Conservation (phyloP, 306 rosid genomes). For the Abrus precatorius region DNA sequence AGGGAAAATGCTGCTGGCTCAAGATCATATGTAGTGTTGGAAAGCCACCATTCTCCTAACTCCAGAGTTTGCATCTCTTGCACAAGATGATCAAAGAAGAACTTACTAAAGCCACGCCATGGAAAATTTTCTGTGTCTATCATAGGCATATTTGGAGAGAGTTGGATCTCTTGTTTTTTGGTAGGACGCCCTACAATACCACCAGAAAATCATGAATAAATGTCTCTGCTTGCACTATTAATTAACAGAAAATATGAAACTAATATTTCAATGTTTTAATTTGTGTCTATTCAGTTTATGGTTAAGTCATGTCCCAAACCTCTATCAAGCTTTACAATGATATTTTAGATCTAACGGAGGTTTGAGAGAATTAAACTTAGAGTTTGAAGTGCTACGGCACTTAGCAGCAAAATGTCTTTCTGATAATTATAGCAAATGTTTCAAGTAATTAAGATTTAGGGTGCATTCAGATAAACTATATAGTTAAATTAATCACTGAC, state of each 20-base stretch:
- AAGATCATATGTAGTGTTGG: conserved; percentile 47
- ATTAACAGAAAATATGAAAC: background rate
- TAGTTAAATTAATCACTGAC: no score
- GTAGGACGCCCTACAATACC: conserved; percentile 37
- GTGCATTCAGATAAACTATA: no score
- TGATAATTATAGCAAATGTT: no score
- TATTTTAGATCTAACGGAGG: no score
- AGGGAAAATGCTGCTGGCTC: conserved; percentile 45
- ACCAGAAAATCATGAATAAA: background rate
- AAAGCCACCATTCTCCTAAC: conserved; percentile 53
- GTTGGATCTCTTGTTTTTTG: conserved; percentile 41
- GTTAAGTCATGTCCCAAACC: no score
- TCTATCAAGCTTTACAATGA: no score
- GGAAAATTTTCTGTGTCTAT: conserved; percentile 25
- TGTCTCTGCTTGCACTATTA: background rate
- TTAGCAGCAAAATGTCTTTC: no score
- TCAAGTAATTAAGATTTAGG: no score
- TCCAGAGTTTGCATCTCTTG: conserved; percentile 35
- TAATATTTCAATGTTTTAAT: no score
- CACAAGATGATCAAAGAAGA: background rate
- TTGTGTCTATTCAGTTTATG: no score
- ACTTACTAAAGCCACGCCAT: conserved; percentile 23
- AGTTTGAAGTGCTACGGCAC: no score
- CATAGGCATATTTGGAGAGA: conserved; percentile 39
- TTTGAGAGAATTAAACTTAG: no score